Conservation (phyloP, 192 early-diverging fungal genomes). For the Cladochytrium replicatum region DNA sequence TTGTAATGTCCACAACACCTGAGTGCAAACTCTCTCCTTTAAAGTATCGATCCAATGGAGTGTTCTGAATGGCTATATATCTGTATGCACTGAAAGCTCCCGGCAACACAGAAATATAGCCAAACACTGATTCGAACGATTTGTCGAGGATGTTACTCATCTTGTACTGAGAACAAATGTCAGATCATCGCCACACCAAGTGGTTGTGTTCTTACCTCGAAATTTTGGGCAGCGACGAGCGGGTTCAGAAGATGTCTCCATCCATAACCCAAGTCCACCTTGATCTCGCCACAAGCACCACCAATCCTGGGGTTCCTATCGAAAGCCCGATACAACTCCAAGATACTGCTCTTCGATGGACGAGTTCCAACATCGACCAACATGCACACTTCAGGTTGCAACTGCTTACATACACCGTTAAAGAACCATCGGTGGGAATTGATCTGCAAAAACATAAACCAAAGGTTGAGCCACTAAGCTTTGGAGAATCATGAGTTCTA, state of each 20-base stretch:
- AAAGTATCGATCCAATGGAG: conserved; percentile 60
- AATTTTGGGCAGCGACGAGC: conserved; percentile 73
- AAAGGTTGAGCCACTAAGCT: neutral
- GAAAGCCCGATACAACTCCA: too few species aligned
- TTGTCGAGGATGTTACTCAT: conserved; percentile 74
- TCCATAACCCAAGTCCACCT: conserved; percentile 38
- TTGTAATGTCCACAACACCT: conserved; percentile 23
- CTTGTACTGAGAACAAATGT: conserved; percentile 50
- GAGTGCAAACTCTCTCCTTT: conserved; percentile 56
- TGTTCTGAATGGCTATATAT: conserved; percentile 48
- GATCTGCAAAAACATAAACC: neutral
- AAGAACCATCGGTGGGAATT: neutral
- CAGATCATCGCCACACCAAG: too few species aligned
- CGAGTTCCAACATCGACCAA: too few species aligned
- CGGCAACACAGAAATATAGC: conserved; percentile 75
- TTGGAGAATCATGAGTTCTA: conserved; percentile 25
- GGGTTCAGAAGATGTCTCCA: conserved; percentile 59
- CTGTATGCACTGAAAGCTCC: conserved; percentile 73
- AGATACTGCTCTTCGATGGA: too few species aligned
- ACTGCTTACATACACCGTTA: neutral
- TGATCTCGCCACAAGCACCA: conserved; percentile 73
- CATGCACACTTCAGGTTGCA: neutral
- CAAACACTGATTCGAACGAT: conserved; percentile 61
- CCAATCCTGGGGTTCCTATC: conserved; percentile 58
- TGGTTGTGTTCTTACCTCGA: conserved; percentile 73